Evolutionary conservation across 192 early-diverging fungal genomes (phyloP).

Genomic region (Entomortierella beljakovae): DNA sequence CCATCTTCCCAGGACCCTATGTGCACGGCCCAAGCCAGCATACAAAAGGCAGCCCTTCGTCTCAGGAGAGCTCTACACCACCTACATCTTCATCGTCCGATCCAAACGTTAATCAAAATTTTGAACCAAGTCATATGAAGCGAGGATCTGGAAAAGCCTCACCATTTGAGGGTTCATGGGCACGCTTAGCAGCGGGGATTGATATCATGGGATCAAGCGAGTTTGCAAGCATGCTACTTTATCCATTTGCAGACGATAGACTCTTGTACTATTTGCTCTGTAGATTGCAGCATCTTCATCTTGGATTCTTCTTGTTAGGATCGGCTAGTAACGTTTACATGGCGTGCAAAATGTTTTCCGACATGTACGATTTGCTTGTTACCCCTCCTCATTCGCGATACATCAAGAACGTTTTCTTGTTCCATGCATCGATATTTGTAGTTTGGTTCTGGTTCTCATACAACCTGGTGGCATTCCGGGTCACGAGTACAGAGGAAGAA

Average conservation of each 20-base stretch:
- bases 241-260: constrained; percentile 61
- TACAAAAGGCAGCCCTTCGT: neutral
- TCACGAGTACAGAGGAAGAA: constrained; percentile 54
- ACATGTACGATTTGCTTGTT: constrained; percentile 66
- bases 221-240: constrained; percentile 38
- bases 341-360: constrained; percentile 63
- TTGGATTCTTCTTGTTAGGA: constrained; percentile 70
- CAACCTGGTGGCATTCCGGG: constrained; percentile 63
- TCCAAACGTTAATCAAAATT: neutral
- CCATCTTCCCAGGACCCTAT: constrained; percentile 42
- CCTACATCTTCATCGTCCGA: neutral
- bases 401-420: constrained; percentile 57
- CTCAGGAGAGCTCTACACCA: neutral
- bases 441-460: constrained; percentile 68
- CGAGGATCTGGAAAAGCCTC: neutral
- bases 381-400: constrained; percentile 35
- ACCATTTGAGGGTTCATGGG: constrained; percentile 20
- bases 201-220: constrained; percentile 41
- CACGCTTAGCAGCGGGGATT: constrained; percentile 28
- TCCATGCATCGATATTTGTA: constrained; percentile 56
- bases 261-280: constrained; percentile 62
- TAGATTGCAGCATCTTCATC: constrained; percentile 62
- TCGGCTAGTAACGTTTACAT: constrained; percentile 64
- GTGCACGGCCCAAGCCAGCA: constrained; percentile 4
- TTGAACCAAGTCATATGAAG: neutral